Evolutionary conservation across 345 rosid species (phyloP), one percentile per base, ranked within the genome.

Genomic region (Ricinus communis): DNA sequence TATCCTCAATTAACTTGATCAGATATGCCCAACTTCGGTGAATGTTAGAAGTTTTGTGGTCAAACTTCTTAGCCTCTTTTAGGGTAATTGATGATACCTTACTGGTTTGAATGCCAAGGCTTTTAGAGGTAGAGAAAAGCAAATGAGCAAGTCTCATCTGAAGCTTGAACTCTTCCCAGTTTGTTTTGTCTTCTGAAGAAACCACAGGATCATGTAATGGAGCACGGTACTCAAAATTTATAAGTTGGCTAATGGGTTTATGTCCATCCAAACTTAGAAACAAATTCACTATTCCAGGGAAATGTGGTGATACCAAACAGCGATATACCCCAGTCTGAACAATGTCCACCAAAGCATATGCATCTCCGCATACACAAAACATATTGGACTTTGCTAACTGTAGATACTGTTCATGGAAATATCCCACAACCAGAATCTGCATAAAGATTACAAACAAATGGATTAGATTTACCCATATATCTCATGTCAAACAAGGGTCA

Each of bases 291-390:
- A 81, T 18, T 51, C 94, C 98, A 72, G 97, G 88, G 28, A 85
- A 73, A 62, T 88, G 90, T 3, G 90, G 87, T 5, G 87, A 77
- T 80, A 95, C 33, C 31, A 84, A 82, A 82, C 99, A 90, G 58
- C 97, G 89, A 77, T 92, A 95, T 30, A 90, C 98, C 68, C 99
- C 99, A 19, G 61, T 72, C 72, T 90, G 96, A 75, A 95, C 68
- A 76, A 84, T 70, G 65, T 90, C 94, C 2, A 85, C 88, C 65
- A 77, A 84, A 69, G 85, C 81, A 75, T 79, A 77, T 22, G 75
- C 63, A 62, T 88, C 96, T 25, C 98, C 99, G 31, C 96, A 89
- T 38, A 92, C 61, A 81, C 93, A 95, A 70, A 79, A 77, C 61
- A 95, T 73, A 67, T 82, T 84, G 75, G 88, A 86, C 47, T 84